Conservation (phyloP, 2,329 filamentous ascomycete genomes). For the Aspergillus chevalieri region DNA sequence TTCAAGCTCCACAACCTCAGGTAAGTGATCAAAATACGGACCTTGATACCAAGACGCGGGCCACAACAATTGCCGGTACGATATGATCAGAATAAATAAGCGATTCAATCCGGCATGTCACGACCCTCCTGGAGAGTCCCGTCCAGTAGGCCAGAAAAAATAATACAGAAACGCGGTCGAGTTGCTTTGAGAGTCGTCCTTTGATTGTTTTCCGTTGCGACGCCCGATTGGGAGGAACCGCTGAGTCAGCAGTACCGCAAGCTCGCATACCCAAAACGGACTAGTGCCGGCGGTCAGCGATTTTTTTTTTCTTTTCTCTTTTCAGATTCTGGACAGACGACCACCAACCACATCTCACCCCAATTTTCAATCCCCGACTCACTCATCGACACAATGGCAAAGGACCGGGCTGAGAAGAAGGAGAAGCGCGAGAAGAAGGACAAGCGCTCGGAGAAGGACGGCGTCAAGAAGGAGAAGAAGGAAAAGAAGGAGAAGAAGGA, state of each 20-base stretch:
- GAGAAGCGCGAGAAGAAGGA: slow-evolving; percentile 41
- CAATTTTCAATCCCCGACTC: slow-evolving; percentile 6
- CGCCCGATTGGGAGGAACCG: slow-evolving; percentile 9
- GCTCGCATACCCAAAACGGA: slow-evolving; percentile 17
- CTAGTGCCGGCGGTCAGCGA: slow-evolving; percentile 34
- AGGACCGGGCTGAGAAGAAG: slow-evolving; percentile 43
- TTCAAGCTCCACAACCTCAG: not conserved
- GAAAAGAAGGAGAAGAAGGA: slow-evolving; percentile 43
- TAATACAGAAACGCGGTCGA: not conserved
- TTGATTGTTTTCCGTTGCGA: slow-evolving; percentile 13
- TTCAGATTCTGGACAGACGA: not conserved
- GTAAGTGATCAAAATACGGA: not conserved
- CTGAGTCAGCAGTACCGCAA: slow-evolving; percentile 20
- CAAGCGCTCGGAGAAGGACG: slow-evolving; percentile 42
- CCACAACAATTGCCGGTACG: not conserved
- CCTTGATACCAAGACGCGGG: not conserved
- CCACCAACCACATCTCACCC: slow-evolving; percentile 7
- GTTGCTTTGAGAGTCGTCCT: not conserved
- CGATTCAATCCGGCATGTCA: slow-evolving; percentile 5
- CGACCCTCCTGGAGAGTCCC: not conserved
- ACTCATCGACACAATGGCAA: slow-evolving; percentile 35
- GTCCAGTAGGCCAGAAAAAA: not conserved
- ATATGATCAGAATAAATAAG: not conserved
- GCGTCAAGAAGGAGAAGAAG: slow-evolving; percentile 29
- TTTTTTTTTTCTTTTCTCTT: slow-evolving; percentile 18